Percentiles rank a stretch among this genome's conserved stretches.
Evolutionary conservation across 2,329 filamentous ascomycete genomes (phyloP).

Genomic region (Chaetomium globosum): DNA sequence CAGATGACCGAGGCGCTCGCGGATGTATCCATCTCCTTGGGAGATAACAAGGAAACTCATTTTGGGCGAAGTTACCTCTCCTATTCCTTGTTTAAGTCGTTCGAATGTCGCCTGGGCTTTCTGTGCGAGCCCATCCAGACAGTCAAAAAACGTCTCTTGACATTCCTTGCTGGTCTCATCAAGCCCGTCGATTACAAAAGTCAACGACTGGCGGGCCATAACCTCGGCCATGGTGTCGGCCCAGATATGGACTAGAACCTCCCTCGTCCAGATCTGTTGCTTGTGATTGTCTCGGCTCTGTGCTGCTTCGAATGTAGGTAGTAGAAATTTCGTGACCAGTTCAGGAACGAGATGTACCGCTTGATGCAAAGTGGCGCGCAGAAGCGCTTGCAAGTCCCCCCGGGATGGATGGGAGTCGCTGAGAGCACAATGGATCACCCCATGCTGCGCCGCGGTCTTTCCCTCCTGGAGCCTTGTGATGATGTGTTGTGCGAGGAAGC

Average conservation of each 20-base stretch:
- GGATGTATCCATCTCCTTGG: neutral
- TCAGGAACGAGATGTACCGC: neutral
- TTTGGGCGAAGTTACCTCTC: neutral
- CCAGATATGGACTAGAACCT: neutral
- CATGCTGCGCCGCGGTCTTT: neutral
- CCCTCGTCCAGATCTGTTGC: neutral
- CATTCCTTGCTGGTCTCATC: neutral
- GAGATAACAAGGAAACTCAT: neutral
- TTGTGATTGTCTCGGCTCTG: neutral
- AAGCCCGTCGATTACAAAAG: neutral
- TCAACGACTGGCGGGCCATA: neutral
- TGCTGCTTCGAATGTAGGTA: neutral
- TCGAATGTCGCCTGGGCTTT: neutral
- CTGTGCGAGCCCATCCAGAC: neutral
- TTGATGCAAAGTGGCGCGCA: neutral
- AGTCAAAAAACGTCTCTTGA: neutral
- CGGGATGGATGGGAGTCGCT: neutral
- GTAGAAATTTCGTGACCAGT: neutral
- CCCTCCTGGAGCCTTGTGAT: neutral
- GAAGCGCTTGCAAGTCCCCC: neutral
- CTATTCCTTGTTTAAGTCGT: neutral
- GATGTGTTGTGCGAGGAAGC: neutral
- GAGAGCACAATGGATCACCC: neutral
- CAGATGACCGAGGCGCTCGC: neutral
- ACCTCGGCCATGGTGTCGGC: neutral